phyloP scores from a whole-genome alignment of 148 eudicot genomes.

The Vaccinium macrocarpon region DNA sequence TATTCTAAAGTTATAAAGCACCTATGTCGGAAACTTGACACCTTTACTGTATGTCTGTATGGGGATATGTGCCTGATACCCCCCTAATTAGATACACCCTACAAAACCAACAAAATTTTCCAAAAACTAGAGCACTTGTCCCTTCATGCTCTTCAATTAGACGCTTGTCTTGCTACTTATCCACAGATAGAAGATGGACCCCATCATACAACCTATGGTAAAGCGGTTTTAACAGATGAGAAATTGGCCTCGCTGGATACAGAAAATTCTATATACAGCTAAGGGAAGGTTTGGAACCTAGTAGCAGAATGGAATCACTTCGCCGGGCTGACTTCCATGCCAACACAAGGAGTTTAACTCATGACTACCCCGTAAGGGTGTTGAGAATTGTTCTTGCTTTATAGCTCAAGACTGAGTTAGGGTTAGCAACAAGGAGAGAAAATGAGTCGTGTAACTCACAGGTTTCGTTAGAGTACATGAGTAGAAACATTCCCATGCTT shows the following conservation, averaged over 20 bases:
- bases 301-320: conserved; percentile 1
- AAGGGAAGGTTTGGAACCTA: background rate
- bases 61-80: background rate
- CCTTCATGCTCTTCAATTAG: background rate
- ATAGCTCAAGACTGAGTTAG: background rate
- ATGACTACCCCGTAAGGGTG: background rate
- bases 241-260: background rate
- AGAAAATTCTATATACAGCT: background rate
- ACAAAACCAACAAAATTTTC: background rate
- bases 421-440: background rate
- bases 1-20: background rate
- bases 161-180: background rate
- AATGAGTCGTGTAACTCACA: background rate
- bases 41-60: background rate
- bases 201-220: background rate
- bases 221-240: background rate
- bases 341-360: background rate
- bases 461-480: background rate
- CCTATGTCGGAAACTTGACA: background rate
- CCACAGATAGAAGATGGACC: background rate
- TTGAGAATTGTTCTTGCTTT: background rate
- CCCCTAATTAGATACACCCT: background rate
- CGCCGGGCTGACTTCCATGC: background rate
- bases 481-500: background rate
- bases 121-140: background rate